Conservation (phyloP, 495 filamentous ascomycete genomes). For the Hyphodiscus hymeniophilus region DNA sequence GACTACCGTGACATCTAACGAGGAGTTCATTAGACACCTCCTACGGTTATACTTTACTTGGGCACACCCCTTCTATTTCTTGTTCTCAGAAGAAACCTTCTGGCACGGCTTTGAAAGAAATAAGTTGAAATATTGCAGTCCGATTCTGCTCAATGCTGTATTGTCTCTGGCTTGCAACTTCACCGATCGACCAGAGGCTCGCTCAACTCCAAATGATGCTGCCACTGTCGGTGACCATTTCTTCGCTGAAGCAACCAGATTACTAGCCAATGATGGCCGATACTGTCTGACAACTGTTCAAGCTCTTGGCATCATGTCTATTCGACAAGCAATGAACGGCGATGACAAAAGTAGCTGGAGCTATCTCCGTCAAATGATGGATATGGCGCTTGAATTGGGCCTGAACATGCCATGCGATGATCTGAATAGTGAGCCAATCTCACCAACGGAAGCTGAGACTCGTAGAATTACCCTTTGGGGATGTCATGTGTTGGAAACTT, state of each 20-base stretch:
- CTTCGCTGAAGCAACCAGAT: conserved; percentile 54
- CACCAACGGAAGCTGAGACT: conserved; percentile 30
- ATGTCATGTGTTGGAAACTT: conserved; percentile 32
- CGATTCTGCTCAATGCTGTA: conserved; percentile 67
- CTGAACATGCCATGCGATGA: conserved; percentile 14
- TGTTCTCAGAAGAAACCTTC: conserved; percentile 66
- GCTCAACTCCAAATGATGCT: conserved; percentile 40
- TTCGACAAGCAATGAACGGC: conserved; percentile 36
- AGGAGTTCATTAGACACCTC: conserved; percentile 50
- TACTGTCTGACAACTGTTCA: conserved; percentile 69
- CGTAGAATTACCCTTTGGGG: conserved; percentile 41
- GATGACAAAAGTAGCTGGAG: conserved; percentile 33
- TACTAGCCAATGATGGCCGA: conserved; percentile 52
- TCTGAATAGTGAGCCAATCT: conserved; percentile 19
- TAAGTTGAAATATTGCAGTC: conserved; percentile 55
- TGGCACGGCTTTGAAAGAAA: conserved; percentile 49
- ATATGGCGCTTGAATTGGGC: conserved; percentile 23
- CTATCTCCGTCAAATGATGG: conserved; percentile 31
- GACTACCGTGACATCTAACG: conserved; percentile 53
- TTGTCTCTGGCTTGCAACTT: conserved; percentile 65
- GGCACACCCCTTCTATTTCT: conserved; percentile 64
- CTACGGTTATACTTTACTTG: conserved; percentile 70
- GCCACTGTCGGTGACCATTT: conserved; percentile 63
- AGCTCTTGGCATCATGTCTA: conserved; percentile 65
- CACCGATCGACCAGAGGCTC: conserved; percentile 55